Conservation (phyloP, 805 yeast genomes). For the Zygotorulaspora sp. region DNA sequence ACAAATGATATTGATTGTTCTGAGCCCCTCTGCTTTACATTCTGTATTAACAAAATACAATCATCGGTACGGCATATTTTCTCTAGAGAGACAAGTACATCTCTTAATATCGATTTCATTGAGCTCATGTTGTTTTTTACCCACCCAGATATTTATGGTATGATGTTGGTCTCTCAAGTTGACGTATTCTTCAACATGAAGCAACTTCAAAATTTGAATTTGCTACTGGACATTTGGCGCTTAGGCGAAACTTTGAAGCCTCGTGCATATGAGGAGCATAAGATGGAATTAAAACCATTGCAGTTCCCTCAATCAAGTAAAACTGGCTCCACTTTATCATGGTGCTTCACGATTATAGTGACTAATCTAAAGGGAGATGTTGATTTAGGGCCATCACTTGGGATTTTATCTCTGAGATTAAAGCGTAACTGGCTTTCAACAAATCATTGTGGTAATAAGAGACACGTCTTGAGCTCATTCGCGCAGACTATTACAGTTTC, state of each 20-base stretch:
- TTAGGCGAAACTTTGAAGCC: slow-evolving; percentile 41
- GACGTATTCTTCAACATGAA: slow-evolving; percentile 66
- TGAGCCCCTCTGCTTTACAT: slow-evolving; percentile 42
- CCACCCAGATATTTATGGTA: slow-evolving; percentile 42
- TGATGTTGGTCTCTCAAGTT: slow-evolving; percentile 52
- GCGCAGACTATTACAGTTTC: slow-evolving; percentile 46
- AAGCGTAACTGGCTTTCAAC: slow-evolving; percentile 67
- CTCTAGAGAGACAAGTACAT: slow-evolving; percentile 84
- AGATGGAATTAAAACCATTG: background rate
- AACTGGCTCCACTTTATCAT: slow-evolving; percentile 65
- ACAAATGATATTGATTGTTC: slow-evolving; percentile 43
- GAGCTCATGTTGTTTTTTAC: slow-evolving; percentile 47
- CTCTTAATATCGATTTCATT: slow-evolving; percentile 46
- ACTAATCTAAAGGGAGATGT: slow-evolving; percentile 50
- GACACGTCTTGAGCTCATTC: slow-evolving; percentile 64
- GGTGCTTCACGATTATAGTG: slow-evolving; percentile 60
- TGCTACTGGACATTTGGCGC: slow-evolving; percentile 80
- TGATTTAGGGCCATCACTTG: slow-evolving; percentile 82
- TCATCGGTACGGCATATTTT: slow-evolving; percentile 85
- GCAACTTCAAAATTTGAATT: slow-evolving; percentile 79
- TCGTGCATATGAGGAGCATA: slow-evolving; percentile 6
- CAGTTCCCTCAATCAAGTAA: slow-evolving; percentile 39
- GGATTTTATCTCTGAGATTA: slow-evolving; percentile 51
- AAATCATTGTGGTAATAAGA: slow-evolving; percentile 61
- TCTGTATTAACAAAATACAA: slow-evolving; percentile 50